Evolutionary conservation across 208 protist species (phyloP), one percentile per base, ranked within the genome.

Genomic region (Wallacemonas rigidus): DNA sequence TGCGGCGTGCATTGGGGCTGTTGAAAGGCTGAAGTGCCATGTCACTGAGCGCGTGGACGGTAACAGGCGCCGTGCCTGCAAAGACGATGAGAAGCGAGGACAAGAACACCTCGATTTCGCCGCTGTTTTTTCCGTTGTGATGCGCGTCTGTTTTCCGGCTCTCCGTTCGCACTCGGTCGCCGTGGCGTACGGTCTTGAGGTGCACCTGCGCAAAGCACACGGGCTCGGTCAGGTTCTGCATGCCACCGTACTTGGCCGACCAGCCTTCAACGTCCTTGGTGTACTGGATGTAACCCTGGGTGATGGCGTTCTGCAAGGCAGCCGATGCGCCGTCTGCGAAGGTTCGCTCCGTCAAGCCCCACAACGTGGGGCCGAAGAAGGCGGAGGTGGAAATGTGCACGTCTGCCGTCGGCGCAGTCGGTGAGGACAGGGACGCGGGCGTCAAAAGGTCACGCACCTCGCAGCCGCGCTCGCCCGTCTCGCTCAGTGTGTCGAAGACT

Each of bases 11-110:
- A 2, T 14, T 48, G 35, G 45, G 65, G 55, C 54, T 43, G 26
- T 17, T 38, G 39, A 1, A 40, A 39, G 3, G 17, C 9, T 1
- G 53, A 40, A 26, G 44, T 50, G n/a, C 48, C 17, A 11, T 15
- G 64, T 60, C 44, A 41, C 68, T 57, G 2, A 79, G 60, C 9
- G 40, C 39, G 40, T 64, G 39, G 6, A 82, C 60, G 12, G 71
- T 62, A 1, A 48, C 39, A 44, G 69, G 44, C 35, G 77, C 58
- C 15, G 77, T 75, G 41, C 69, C 73, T 11, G 72, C 69, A 51
- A 72, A 82, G 36, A 71, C 65, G 38, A 82, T 58, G 26, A 75
- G 73, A 7, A 82, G 73, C 5, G 69, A 75, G 8, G 73, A 82
- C 4, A 81, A 58, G 35, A 77, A 15, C 17, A 82, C 77, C 48